A percentile compares a stretch with the other conserved stretches of the same genome.
Conservation (phyloP, 2,329 filamentous ascomycete species). For the Alternaria sp. region DNA sequence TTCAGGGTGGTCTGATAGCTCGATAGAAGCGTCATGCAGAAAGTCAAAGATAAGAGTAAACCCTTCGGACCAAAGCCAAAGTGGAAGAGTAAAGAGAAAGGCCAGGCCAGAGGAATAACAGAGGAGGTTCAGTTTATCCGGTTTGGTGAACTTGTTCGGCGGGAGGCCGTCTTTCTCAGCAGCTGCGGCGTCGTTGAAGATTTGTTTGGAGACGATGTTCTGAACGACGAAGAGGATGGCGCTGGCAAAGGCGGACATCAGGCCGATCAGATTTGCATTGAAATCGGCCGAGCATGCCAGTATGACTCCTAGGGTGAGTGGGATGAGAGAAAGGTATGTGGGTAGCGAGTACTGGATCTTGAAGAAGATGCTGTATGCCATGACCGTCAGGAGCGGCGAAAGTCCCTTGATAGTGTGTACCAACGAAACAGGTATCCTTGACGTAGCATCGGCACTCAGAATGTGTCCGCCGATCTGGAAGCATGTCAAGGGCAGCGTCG, state of each 20-base stretch:
- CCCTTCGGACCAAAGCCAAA: slow-evolving; percentile 94
- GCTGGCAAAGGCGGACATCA: slow-evolving; percentile 87
- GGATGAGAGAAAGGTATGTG: slow-evolving; percentile 80
- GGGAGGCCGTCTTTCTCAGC: slow-evolving; percentile 77
- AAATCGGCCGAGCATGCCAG: slow-evolving; percentile 94
- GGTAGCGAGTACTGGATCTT: slow-evolving; percentile 85
- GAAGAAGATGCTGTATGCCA: slow-evolving; percentile 90
- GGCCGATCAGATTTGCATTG: slow-evolving; percentile 87
- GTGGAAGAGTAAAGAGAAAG: slow-evolving; percentile 84
- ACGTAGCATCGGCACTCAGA: slow-evolving; percentile 90
- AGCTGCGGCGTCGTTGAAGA: slow-evolving; percentile 93
- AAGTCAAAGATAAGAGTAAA: slow-evolving; percentile 80
- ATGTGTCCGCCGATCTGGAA: slow-evolving; percentile 97
- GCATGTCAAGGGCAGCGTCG: slow-evolving; percentile 87
- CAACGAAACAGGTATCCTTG: slow-evolving; percentile 93
- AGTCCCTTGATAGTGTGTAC: slow-evolving; percentile 99
- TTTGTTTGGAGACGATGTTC: slow-evolving; percentile 97
- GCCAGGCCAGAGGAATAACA: slow-evolving; percentile 97
- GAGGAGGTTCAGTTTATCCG: slow-evolving; percentile 95
- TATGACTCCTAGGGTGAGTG: slow-evolving; percentile 92
- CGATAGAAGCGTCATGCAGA: slow-evolving; percentile 80
- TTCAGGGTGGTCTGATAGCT: slow-evolving; percentile 78
- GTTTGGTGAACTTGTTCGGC: slow-evolving; percentile 71
- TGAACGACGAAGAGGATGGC: slow-evolving; percentile 96
- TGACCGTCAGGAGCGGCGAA: slow-evolving; percentile 92